Evolutionary conservation across 768 basidiomycete genomes (phyloP).

Genomic region (Suillus ampliporus): DNA sequence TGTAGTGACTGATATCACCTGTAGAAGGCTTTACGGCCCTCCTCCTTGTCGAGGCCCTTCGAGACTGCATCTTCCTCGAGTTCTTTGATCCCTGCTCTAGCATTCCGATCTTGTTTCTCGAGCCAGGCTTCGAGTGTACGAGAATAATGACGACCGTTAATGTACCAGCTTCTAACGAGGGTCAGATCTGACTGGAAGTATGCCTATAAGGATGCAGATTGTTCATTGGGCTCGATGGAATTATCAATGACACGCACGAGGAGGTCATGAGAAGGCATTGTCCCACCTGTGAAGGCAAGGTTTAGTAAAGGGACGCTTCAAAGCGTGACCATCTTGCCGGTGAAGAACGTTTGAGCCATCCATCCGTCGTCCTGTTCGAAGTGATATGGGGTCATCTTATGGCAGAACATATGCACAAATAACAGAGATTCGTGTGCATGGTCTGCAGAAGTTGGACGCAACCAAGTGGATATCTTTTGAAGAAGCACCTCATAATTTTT

Average conservation of each 20-base stretch:
- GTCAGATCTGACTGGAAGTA: constrained; percentile 72
- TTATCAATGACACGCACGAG: constrained; percentile 41
- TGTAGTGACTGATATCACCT: constrained; percentile 36
- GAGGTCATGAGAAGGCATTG: constrained; percentile 73
- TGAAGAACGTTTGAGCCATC: constrained; percentile 80
- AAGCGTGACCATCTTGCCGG: constrained; percentile 40
- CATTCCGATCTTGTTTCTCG: constrained; percentile 57
- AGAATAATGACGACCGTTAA: constrained; percentile 69
- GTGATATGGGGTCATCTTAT: constrained; percentile 65
- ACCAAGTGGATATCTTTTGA: constrained; percentile 67
- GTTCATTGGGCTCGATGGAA: not conserved
- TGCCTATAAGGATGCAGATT: constrained; percentile 35
- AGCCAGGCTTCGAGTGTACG: constrained; percentile 73
- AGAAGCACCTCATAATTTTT: constrained; percentile 72
- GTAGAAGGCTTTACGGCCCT: constrained; percentile 65
- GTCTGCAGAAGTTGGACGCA: constrained; percentile 46
- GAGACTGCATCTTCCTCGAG: constrained; percentile 51
- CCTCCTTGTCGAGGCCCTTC: constrained; percentile 48
- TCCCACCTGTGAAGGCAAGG: constrained; percentile 52
- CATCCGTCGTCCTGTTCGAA: constrained; percentile 73
- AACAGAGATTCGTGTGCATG: constrained; percentile 52
- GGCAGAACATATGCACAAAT: constrained; percentile 77
- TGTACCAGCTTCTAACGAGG: constrained; percentile 62
- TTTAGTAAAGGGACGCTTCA: not conserved
- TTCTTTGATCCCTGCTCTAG: constrained; percentile 53